Conservation (phyloP, 257 asterid species). For the Echites panduratus region DNA sequence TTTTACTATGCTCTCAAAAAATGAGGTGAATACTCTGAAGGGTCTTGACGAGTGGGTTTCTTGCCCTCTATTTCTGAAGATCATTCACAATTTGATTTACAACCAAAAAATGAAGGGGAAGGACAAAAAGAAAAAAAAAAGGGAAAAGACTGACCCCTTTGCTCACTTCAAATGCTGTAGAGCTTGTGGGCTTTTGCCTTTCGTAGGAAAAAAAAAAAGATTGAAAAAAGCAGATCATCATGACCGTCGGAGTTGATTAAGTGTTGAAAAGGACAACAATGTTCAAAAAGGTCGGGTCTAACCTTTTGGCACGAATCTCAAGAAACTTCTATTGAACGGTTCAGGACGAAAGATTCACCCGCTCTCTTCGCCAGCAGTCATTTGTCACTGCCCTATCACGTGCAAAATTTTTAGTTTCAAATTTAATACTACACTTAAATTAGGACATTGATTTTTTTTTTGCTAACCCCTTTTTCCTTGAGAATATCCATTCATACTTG, state of each 20-base stretch:
- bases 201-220: background rate
- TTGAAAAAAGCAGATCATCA: background rate
- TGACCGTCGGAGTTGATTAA: background rate
- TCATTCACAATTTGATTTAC: background rate
- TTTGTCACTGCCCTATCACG: background rate
- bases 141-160: background rate
- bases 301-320: background rate
- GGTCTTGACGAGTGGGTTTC: background rate
- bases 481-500: no score
- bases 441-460: no score
- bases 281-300: background rate
- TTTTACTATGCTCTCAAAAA: no score
- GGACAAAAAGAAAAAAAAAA: background rate
- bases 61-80: background rate
- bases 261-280: slow-evolving; percentile 4
- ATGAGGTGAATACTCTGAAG: no score
- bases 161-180: no score
- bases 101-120: background rate
- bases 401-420: background rate
- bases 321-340: slow-evolving; percentile 4
- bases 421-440: no score
- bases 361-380: background rate
- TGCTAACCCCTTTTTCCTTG: no score
- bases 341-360: slow-evolving; percentile 1
- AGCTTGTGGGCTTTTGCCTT: background rate